A percentile compares a stretch with the other conserved stretches of the same genome.
These are phyloP conservation scores for Annulohypoxylon maeteangense DNA, from an alignment of 495 filamentous ascomycete species.

Conservation along the genomic window DNA sequence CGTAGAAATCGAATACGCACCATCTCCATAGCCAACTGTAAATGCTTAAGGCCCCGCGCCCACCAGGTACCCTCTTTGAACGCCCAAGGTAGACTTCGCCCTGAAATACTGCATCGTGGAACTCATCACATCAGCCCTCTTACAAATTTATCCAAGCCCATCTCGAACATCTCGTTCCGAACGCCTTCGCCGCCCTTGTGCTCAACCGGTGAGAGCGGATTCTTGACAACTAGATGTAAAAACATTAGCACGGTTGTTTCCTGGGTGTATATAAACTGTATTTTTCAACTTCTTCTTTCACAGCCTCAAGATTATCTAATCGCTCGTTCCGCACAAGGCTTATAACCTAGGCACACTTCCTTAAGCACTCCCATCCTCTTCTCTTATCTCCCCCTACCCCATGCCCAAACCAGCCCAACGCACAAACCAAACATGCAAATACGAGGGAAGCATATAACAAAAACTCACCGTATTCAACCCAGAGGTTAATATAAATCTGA, in stretches of 20 bases:
- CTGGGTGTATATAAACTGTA: background rate
- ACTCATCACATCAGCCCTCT: slow-evolving; percentile 59
- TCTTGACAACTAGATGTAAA: slow-evolving; percentile 80
- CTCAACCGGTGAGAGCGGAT: slow-evolving; percentile 88
- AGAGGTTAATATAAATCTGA: slow-evolving; percentile 98
- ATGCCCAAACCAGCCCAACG: background rate
- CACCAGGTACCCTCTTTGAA: background rate
- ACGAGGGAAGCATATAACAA: background rate
- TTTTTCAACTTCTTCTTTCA: background rate
- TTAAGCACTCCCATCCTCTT: background rate
- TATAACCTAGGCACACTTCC: background rate
- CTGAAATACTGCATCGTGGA: background rate
- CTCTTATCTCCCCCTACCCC: background rate
- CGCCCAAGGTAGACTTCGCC: background rate
- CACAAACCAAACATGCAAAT: background rate
- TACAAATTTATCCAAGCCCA: slow-evolving; percentile 88
- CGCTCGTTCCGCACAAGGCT: background rate
- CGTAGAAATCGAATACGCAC: background rate
- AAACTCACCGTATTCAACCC: slow-evolving; percentile 87
- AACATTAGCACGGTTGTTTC: slow-evolving; percentile 19
- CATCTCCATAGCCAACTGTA: background rate
- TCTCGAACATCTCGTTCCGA: slow-evolving; percentile 93
- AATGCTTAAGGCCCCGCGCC: background rate
- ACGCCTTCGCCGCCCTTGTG: slow-evolving; percentile 90
- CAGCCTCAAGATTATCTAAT: background rate